A percentile compares a stretch with the other conserved stretches of the same genome.
Conservation (phyloP, 1,284 basidiomycete genomes). For the Ganoderma lingzhi region DNA sequence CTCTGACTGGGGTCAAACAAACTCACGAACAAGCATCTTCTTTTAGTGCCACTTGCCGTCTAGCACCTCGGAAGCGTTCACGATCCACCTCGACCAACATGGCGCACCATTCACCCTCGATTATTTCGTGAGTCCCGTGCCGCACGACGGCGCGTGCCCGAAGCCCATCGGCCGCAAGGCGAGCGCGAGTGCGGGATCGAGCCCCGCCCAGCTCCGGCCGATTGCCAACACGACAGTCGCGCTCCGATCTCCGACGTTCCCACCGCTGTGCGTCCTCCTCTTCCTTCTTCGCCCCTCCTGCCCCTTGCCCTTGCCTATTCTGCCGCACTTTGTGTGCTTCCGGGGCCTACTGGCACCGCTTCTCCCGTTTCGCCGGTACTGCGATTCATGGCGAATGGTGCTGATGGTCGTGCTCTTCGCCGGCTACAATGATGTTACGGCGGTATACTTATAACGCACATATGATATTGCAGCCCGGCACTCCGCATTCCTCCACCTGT, state of each 20-base stretch:
- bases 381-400: background rate
- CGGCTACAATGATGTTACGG: conserved; percentile 11
- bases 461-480: conserved; percentile 58
- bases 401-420: conserved; percentile 9
- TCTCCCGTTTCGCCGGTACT: conserved; percentile 4
- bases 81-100: conserved; percentile 60
- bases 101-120: conserved; percentile 67
- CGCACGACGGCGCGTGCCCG: conserved; percentile 72
- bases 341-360: background rate
- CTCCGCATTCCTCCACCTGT: conserved; percentile 72
- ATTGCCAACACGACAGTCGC: conserved; percentile 63
- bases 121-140: conserved; percentile 72
- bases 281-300: conserved; percentile 4
- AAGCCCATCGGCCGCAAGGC: conserved; percentile 32
- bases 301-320: conserved; percentile 2
- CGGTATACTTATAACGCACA: background rate
- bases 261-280: conserved; percentile 60
- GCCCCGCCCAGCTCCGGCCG: conserved; percentile 42
- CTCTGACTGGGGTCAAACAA: conserved; percentile 14
- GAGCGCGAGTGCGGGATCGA: conserved; percentile 32
- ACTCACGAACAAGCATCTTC: conserved; percentile 24
- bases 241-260: conserved; percentile 53
- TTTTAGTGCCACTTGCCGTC: conserved; percentile 66
- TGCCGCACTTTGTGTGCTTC: background rate
- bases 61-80: conserved; percentile 61